Conservation (phyloP, 1,284 basidiomycete genomes). For the Fomitiporia mediterranea region DNA sequence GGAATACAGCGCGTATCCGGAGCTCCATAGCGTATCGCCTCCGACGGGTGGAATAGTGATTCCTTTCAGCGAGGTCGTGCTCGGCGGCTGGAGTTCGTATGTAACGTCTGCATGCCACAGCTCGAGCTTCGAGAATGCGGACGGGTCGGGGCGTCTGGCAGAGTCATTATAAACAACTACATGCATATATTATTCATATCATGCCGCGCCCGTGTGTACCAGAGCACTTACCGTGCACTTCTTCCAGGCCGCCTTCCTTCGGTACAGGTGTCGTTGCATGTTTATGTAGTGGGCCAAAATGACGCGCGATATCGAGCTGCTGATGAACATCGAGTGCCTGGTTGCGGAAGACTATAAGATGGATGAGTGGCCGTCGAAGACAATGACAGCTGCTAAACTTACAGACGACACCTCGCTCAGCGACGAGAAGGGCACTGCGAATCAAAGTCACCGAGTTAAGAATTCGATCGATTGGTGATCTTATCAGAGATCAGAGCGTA, state of each 20-base stretch:
- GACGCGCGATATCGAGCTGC: conserved; percentile 66
- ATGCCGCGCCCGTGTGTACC: no score
- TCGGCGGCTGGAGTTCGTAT: conserved; percentile 74
- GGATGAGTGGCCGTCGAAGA: conserved; percentile 27
- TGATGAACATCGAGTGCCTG: conserved; percentile 66
- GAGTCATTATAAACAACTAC: conserved; percentile 67
- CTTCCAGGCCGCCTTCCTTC: conserved; percentile 64
- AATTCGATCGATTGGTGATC: not conserved
- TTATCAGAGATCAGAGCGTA: conserved; percentile 3
- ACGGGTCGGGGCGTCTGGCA: conserved; percentile 62
- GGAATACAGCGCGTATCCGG: conserved; percentile 66
- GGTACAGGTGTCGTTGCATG: conserved; percentile 80
- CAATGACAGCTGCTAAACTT: conserved; percentile 26
- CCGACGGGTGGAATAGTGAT: conserved; percentile 60
- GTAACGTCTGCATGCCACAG: conserved; percentile 83
- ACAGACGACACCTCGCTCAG: conserved; percentile 69
- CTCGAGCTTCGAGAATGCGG: conserved; percentile 69
- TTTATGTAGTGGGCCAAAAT: conserved; percentile 78
- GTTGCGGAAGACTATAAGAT: conserved; percentile 58
- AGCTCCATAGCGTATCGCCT: conserved; percentile 70
- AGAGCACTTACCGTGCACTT: conserved; percentile 65
- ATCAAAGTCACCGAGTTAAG: conserved; percentile 13
- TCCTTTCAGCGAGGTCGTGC: conserved; percentile 64
- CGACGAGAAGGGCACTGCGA: conserved; percentile 59
- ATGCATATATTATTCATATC: no score